phyloP scores from a whole-genome alignment of 176 grass and related monocot genomes.

The Hsuehochloa calcarea region DNA sequence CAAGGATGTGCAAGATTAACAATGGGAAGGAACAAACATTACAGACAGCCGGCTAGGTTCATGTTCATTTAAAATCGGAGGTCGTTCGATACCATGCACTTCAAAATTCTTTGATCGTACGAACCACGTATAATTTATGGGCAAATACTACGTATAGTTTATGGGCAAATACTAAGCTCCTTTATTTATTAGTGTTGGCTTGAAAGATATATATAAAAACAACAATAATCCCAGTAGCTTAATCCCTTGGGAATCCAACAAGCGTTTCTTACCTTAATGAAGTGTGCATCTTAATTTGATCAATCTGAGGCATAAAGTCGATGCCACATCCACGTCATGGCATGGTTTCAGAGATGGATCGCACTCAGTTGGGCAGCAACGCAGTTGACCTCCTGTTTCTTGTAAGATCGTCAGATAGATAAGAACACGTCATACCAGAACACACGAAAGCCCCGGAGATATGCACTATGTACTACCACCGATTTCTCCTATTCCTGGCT shows the following conservation, averaged over 20 bases:
- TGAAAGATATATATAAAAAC: background rate
- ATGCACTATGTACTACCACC: background rate
- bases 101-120: constrained; percentile 35
- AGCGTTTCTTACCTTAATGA: background rate
- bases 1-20: background rate
- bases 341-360: constrained; percentile 1
- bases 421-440: background rate
- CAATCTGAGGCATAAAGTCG: constrained; percentile 5
- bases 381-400: background rate
- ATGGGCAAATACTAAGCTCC: background rate
- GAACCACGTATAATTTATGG: background rate
- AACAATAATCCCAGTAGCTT: background rate
- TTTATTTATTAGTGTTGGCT: background rate
- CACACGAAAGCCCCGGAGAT: background rate
- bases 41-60: background rate
- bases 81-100: background rate
- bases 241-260: background rate
- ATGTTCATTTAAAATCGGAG: constrained; percentile 22
- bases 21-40: constrained; percentile 13
- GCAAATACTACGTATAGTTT: no score
- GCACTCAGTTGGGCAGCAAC: background rate
- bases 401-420: background rate
- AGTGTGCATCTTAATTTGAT: background rate
- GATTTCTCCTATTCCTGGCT: background rate
- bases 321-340: background rate